phyloP scores from a whole-genome alignment of 1,284 basidiomycete species.

The Leccinum subfulvum region DNA sequence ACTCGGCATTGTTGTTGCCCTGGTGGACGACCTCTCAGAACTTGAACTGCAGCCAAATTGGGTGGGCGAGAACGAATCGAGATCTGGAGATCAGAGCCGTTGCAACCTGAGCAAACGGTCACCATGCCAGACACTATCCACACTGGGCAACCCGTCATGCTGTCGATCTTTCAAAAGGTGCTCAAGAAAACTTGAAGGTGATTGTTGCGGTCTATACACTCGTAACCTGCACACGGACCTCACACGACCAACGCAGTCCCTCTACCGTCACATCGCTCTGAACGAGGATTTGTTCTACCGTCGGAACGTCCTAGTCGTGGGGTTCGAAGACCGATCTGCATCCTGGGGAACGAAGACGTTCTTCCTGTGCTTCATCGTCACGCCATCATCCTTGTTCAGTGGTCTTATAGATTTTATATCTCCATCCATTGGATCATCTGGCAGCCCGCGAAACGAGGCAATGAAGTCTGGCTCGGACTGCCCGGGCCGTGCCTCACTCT shows the following conservation, averaged over 20 bases:
- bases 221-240: slow-evolving; percentile 83
- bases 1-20: slow-evolving; percentile 58
- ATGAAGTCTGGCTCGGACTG: too few relatives aligned
- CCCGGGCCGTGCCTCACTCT: too few relatives aligned
- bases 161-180: slow-evolving; percentile 77
- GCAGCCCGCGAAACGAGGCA: too few relatives aligned
- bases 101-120: slow-evolving; percentile 47
- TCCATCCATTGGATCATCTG: too few relatives aligned
- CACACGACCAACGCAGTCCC: slow-evolving; percentile 80
- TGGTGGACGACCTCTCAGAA: slow-evolving; percentile 74
- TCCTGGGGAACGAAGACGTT: slow-evolving; percentile 83
- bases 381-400: slow-evolving; percentile 84
- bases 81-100: slow-evolving; percentile 66
- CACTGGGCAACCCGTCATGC: slow-evolving; percentile 62
- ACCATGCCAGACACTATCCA: slow-evolving; percentile 54
- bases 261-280: slow-evolving; percentile 84
- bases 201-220: slow-evolving; percentile 78
- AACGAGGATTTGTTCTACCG: slow-evolving; percentile 67
- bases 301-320: slow-evolving; percentile 78
- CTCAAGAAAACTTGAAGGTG: slow-evolving; percentile 67
- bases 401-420: too few relatives aligned
- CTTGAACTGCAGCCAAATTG: slow-evolving; percentile 61
- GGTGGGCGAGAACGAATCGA: slow-evolving; percentile 68
- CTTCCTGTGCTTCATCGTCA: slow-evolving; percentile 85
- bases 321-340: slow-evolving; percentile 72